phyloP scores from a whole-genome alignment of 164 flowering plant species.

The Aristolochia fimbriata region DNA sequence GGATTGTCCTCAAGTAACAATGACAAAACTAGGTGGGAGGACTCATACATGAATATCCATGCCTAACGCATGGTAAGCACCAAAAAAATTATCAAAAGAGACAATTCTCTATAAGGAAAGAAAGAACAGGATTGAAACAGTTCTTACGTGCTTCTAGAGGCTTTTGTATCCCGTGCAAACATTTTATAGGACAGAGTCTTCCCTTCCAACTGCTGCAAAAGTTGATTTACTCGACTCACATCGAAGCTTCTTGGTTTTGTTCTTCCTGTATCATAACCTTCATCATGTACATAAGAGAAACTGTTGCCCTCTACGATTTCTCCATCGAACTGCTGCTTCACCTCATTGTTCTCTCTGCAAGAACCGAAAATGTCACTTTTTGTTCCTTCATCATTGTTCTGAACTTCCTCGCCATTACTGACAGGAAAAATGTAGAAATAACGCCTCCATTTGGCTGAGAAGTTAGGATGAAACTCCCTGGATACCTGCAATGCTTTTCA shows the following conservation, averaged over 20 bases:
- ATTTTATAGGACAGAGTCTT: conserved; percentile 73
- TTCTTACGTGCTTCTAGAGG: conserved; percentile 82
- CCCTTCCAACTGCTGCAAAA: conserved; percentile 67
- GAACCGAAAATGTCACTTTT: conserved; percentile 5
- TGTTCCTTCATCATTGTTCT: conserved; percentile 7
- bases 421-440: conserved; percentile 84
- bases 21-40: too few species aligned
- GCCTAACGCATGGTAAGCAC: too few species aligned
- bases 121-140: not conserved
- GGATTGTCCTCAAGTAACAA: too few species aligned
- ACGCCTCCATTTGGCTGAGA: conserved; percentile 90
- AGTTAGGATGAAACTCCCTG: conserved; percentile 90
- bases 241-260: conserved; percentile 54
- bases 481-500: conserved; percentile 51
- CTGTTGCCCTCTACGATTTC: conserved; percentile 11
- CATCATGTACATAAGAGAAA: conserved; percentile 8
- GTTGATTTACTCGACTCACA: conserved; percentile 48
- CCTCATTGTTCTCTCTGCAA: conserved; percentile 5
- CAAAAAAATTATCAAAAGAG: too few species aligned
- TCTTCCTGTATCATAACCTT: conserved; percentile 19
- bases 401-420: conserved; percentile 24
- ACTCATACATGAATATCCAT: too few species aligned
- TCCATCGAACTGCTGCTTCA: conserved; percentile 14
- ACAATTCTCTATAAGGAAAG: too few species aligned
- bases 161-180: conserved; percentile 95